phyloP scores from a whole-genome alignment of 2,329 filamentous ascomycete genomes.

The Hymenoscyphus fructigenus region DNA sequence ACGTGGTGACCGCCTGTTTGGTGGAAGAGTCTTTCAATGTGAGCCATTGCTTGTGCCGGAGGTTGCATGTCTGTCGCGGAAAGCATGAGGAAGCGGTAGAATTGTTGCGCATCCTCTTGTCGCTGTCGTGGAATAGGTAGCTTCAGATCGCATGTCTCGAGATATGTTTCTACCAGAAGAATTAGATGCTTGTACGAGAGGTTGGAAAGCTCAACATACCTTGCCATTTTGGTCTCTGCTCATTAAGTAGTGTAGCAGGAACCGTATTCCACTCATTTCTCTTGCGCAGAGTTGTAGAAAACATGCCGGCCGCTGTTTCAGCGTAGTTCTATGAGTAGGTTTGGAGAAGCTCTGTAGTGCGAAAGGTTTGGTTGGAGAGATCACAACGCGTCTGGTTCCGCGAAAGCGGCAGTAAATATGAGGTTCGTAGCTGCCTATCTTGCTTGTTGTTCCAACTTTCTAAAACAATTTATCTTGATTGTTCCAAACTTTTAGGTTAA shows the following conservation, averaged over 20 bases:
- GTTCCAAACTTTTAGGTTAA: too few species aligned
- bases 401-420: too few species aligned
- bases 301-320: constrained; percentile 25
- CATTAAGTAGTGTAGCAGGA: constrained; percentile 29
- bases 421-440: too few species aligned
- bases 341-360: too few species aligned
- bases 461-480: too few species aligned
- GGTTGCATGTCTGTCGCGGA: constrained; percentile 30
- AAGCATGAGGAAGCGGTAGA: constrained; percentile 33
- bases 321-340: too few species aligned
- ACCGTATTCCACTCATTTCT: constrained; percentile 33
- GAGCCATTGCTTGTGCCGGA: constrained; percentile 19
- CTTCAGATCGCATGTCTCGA: constrained; percentile 34
- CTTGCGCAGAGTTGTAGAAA: constrained; percentile 35
- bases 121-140: constrained; percentile 26
- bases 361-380: too few species aligned
- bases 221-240: constrained; percentile 32
- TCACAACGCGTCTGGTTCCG: too few species aligned
- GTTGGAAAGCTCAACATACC: constrained; percentile 23
- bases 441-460: too few species aligned
- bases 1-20: constrained; percentile 33
- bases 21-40: constrained; percentile 36
- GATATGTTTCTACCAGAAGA: constrained; percentile 22
- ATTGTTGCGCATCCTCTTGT: constrained; percentile 17
- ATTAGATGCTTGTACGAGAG: background rate